Base-by-base conservation (phyloP, 129 eudicot species). In the Saussurea involucrata region DNA sequence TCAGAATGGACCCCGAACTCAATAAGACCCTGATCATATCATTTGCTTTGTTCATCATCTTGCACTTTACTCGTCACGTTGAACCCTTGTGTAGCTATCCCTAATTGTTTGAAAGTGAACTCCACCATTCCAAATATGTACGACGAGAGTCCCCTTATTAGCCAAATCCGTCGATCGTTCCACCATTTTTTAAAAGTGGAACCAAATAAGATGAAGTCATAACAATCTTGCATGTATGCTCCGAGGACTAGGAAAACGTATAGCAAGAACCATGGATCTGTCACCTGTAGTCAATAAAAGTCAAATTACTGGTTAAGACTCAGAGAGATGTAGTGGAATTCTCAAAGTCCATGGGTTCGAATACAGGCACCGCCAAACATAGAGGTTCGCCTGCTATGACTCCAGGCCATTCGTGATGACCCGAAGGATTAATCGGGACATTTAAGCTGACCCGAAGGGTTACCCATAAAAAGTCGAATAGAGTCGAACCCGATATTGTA, bases 81-180 rank as follows among this genome's bases (percentile, higher is more conserved):
- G 83, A 91, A 91, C 24, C 94, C 94, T 53, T 57, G 87, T 28
- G 86, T 53, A 5, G 81, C 18, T 12, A 91, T 81, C 66, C 93
- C 92, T 24, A 91, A 33, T 63, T 77, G 77, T 37, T 84, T 85
- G 24, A 27, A 36, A 22, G 72, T 8, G 81, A 73, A 81, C 61
- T 91, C 97, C 0, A 65, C 31, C 0, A 76, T 74, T 66, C 86
- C 97, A 66, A 91, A 87, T 32, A 83, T 40, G 80, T 37, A 76
- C 21, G 86, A 82, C 6, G 94, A 82, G 10, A 91, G 75, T 18
- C 94, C 92, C 72, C 72, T 82, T 8, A 87, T 74, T 69, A 91
- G 24, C 97, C 97, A 91, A 66, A 91, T 86, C 63, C 97, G 87
- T 79, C 88, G 97, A 69, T 89, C 87, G 42, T 71, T 86, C 92